Percentiles rank a stretch among this genome's conserved stretches.
Conservation (phyloP, 352 stramenopile genomes). For the Pythium oligandrum region DNA sequence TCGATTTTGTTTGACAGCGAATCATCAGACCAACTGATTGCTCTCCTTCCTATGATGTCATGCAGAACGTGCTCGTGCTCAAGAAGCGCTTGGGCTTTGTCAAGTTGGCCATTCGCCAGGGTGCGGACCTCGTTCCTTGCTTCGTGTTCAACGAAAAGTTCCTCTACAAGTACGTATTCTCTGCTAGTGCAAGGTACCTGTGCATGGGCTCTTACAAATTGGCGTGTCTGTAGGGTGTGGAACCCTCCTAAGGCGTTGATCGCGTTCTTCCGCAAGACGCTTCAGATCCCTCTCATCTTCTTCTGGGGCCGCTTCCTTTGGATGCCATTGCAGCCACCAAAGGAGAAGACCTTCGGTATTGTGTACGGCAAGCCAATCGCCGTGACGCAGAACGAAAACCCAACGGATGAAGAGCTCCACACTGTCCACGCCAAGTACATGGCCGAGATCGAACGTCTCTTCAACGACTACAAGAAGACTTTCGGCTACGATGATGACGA, state of each 20-base stretch:
- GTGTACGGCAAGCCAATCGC: slow-evolving; percentile 72
- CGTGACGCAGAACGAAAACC: slow-evolving; percentile 42
- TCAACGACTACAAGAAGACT: slow-evolving; percentile 61
- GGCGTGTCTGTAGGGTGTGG: slow-evolving; percentile 27
- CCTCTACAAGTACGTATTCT: slow-evolving; percentile 40
- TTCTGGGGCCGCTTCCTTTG: slow-evolving; percentile 83
- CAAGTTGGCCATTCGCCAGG: slow-evolving; percentile 75
- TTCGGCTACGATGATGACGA: slow-evolving; percentile 77
- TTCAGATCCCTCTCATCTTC: slow-evolving; percentile 71
- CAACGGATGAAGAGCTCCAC: slow-evolving; percentile 55
- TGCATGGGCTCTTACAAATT: no score
- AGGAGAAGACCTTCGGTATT: slow-evolving; percentile 64
- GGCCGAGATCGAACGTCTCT: slow-evolving; percentile 54
- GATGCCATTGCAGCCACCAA: slow-evolving; percentile 55
- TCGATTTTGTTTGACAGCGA: no score
- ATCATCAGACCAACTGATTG: no score
- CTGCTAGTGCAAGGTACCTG: no score
- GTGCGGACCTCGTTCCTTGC: slow-evolving; percentile 64
- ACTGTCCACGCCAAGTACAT: slow-evolving; percentile 55
- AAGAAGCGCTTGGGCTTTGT: slow-evolving; percentile 80
- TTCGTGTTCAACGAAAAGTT: slow-evolving; percentile 83
- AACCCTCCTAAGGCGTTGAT: slow-evolving; percentile 57
- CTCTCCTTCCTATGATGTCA: not conserved
- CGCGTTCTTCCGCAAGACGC: slow-evolving; percentile 55
- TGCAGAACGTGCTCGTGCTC: slow-evolving; percentile 59